Evolutionary conservation across 208 protist species (phyloP), one percentile per base, ranked within the genome.

Genomic region (Acanthamoeba culbertsoni): DNA sequence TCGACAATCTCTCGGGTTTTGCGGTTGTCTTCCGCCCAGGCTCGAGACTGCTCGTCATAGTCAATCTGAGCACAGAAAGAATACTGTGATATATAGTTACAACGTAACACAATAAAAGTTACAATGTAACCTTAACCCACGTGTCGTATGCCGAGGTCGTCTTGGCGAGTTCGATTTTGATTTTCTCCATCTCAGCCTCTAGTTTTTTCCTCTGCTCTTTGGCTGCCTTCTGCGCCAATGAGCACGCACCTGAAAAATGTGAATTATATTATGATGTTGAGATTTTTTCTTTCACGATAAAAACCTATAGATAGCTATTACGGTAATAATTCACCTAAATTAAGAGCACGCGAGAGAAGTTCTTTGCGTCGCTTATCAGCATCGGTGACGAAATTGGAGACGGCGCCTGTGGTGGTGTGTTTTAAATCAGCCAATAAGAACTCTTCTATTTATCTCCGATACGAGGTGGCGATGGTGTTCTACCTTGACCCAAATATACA

Each of bases 371-470:
- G 33, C 71, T 89, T 94, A 62, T 95, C 91, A 12, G 77, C 92
- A 28, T 95, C 94, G 0, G 94, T 95, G 23, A 93, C 91, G 62
- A 95, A 95, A 48, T 95, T 95, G 23, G 91, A 88, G 23, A 95
- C 92, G 4, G 79, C 91, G 3, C 86, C 84, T 91, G 77, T 10
- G 16, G 14, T 7, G 28, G 12, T n/a, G n/a, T n/a, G n/a, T n/a
- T n/a, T n/a, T n/a, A n/a, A n/a, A n/a, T n/a, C n/a, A n/a, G n/a
- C n/a, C n/a, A n/a, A n/a, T n/a, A n/a, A n/a, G n/a, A n/a, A n/a
- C n/a, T n/a, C n/a, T n/a, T n/a, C n/a, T n/a, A n/a, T n/a, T n/a
- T n/a, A n/a, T n/a, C 16, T 26, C 28, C 8, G 12, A n/a, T 7
- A n/a, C 20, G 31, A 68, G 28, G 59, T 28, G 28, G 59, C 59